phyloP scores from a whole-genome alignment of 139 green algal genomes.

The Dunaliella sp. region DNA sequence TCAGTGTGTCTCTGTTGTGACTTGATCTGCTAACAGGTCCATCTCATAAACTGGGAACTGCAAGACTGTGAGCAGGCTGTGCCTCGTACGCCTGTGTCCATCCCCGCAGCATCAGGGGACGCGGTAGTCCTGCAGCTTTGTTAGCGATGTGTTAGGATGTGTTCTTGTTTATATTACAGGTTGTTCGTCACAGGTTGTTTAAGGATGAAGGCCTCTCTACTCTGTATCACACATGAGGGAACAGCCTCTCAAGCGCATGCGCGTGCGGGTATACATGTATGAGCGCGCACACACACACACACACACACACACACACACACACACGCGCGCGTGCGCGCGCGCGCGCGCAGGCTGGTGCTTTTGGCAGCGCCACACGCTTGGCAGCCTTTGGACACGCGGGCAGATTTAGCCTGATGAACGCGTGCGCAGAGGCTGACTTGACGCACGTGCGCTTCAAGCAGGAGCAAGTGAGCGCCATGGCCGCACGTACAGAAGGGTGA shows the following conservation, averaged over 20 bases:
- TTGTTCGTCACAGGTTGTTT: no score
- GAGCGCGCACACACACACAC: not conserved
- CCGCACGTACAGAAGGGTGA: slow-evolving; percentile 62
- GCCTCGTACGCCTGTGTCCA: no score
- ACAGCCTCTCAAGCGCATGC: not conserved
- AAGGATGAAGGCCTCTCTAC: no score
- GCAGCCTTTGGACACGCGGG: slow-evolving; percentile 45
- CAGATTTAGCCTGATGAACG: slow-evolving; percentile 47
- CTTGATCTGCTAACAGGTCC: no score
- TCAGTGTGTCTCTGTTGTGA: no score
- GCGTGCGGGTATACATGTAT: not conserved
- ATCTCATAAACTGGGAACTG: no score
- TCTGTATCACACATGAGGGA: not conserved
- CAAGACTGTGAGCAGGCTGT: no score
- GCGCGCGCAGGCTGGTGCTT: slow-evolving; percentile 32
- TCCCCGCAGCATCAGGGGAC: no score
- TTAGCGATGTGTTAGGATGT: no score
- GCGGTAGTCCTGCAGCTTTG: no score
- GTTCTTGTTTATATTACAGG: no score
- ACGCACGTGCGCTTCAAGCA: not conserved
- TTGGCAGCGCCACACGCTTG: slow-evolving; percentile 52
- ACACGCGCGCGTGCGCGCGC: not conserved
- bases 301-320: slow-evolving; percentile 14
- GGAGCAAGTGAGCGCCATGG: slow-evolving; percentile 20
- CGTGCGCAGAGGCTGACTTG: not conserved